Base-by-base conservation (phyloP, 2,329 filamentous ascomycete species). In the Torrubiellomyces zombiae region DNA sequence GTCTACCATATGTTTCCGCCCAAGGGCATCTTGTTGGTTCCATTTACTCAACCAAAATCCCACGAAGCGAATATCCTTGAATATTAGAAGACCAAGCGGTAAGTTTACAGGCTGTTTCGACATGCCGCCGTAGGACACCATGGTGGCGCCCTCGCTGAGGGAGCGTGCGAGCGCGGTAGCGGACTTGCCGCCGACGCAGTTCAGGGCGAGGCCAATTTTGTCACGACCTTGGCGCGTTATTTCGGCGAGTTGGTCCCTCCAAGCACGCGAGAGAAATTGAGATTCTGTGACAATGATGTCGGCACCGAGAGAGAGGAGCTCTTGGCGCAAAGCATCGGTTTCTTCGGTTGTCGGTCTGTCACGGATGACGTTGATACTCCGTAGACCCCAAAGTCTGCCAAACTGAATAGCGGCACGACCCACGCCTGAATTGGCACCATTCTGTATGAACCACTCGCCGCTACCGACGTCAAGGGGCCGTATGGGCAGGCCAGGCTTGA, bases 51-150 rank as follows among this genome's bases (percentile, higher is more conserved):
- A 72, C 89, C 89, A 98, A 52, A 95, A 98, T 4, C 89, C 91
- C 32, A 80, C 67, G 43, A 94, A 92, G 25, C 69, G 64, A 26
- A 95, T 63, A 39, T 95, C 73, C 51, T 86, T 89, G 58, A 98
- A 98, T 39, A 98, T 98, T 31, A 95, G 58, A 37, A 91, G 59
- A 0, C 78, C 79, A 1, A 85, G 78, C 0, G 86, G 82, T 32
- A 95, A 53, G 6, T 66, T 62, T 14, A 94, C 65, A 1, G 86
- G 85, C 55, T 92, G 75, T 47, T 78, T 79, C 17, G 79, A 73
- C 89, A 98, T 98, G 25, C 80, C 86, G 14, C 89, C 89, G 45
- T 98, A 98, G 4, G 86, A 93, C 14, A 98, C 82, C 50, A 95
- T 60, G 28, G 76, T 74, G 2, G 68, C 78, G 13, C 69, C 67